Evolutionary conservation across 495 filamentous ascomycete species (phyloP).

Genomic region (Talaromyces nanjingensis): DNA sequence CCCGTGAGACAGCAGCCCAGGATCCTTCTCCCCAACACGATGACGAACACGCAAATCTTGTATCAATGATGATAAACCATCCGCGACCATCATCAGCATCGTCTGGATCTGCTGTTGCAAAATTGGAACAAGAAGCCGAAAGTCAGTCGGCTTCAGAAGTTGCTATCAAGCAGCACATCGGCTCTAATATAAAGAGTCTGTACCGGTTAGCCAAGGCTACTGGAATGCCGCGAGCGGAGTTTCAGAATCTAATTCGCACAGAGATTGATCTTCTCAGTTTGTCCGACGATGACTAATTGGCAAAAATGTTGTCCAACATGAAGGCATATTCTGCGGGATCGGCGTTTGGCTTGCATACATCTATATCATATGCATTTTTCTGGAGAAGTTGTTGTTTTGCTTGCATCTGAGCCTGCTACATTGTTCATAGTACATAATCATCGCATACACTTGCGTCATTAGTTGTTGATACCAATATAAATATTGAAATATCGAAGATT

Average conservation of each 20-base stretch:
- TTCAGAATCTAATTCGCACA: constrained; percentile 69
- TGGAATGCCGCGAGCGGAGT: constrained; percentile 78
- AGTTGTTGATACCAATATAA: neutral
- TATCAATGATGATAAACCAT: constrained; percentile 28
- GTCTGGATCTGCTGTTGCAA: constrained; percentile 54
- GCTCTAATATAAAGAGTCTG: constrained; percentile 80
- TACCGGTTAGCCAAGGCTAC: constrained; percentile 71
- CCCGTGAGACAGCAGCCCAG: constrained; percentile 18
- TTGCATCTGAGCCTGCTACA: neutral
- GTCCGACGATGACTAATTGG: constrained; percentile 56
- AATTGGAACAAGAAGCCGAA: constrained; percentile 57
- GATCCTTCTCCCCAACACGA: constrained; percentile 12
- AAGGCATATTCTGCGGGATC: neutral
- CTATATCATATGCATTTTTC: neutral
- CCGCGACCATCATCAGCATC: constrained; percentile 44
- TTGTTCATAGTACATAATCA: neutral
- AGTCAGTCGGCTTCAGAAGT: constrained; percentile 63
- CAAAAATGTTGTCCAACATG: neutral
- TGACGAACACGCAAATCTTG: constrained; percentile 4
- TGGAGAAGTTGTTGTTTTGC: neutral
- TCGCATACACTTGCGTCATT: neutral
- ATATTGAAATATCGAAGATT: neutral
- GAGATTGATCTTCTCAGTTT: constrained; percentile 74
- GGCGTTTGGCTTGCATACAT: neutral
- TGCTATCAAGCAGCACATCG: constrained; percentile 83